Evolutionary conservation across 768 basidiomycete species (phyloP).

Genomic region (Rhizopogon vesiculosus): DNA sequence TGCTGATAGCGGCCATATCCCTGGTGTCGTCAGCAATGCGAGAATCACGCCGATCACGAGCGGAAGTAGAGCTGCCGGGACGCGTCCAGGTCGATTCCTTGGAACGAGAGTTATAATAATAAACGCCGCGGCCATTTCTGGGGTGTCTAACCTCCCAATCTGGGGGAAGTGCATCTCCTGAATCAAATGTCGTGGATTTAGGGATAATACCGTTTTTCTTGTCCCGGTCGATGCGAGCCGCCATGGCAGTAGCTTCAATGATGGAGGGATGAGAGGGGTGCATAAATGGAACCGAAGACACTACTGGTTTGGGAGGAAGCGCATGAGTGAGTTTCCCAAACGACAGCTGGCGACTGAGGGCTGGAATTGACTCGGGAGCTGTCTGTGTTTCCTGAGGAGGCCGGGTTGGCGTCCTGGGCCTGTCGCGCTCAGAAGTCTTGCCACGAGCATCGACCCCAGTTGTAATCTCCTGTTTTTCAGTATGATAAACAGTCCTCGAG

Average conservation of each 20-base stretch:
- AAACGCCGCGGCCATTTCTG: conserved; percentile 41
- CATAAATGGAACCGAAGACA: conserved; percentile 45
- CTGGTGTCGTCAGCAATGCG: conserved; percentile 18
- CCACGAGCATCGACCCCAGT: conserved; percentile 3
- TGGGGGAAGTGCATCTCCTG: conserved; percentile 39
- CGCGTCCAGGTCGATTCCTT: conserved; percentile 54
- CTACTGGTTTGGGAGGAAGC: conserved; percentile 61
- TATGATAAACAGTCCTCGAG: conserved; percentile 9
- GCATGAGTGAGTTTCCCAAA: conserved; percentile 54
- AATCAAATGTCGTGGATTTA: conserved; percentile 21
- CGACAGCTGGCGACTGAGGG: conserved; percentile 18
- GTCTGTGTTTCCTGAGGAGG: conserved; percentile 3
- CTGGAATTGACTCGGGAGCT: conserved; percentile 17
- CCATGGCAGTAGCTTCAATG: conserved; percentile 60
- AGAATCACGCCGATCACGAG: conserved; percentile 20
- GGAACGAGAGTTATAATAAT: conserved; percentile 58
- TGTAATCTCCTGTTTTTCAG: conserved; percentile 9
- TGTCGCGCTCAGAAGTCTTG: conserved; percentile 7
- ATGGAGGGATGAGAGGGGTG: conserved; percentile 55
- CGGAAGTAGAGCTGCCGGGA: conserved; percentile 33
- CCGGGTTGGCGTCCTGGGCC: conserved; percentile 5
- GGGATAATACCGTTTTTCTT: conserved; percentile 32
- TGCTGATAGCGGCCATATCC: conserved; percentile 20
- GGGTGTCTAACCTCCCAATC: conserved; percentile 59
- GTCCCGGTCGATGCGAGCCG: conserved; percentile 39